phyloP scores from a whole-genome alignment of 176 grass and related monocot species.

The Eremochloa ophiuroides region DNA sequence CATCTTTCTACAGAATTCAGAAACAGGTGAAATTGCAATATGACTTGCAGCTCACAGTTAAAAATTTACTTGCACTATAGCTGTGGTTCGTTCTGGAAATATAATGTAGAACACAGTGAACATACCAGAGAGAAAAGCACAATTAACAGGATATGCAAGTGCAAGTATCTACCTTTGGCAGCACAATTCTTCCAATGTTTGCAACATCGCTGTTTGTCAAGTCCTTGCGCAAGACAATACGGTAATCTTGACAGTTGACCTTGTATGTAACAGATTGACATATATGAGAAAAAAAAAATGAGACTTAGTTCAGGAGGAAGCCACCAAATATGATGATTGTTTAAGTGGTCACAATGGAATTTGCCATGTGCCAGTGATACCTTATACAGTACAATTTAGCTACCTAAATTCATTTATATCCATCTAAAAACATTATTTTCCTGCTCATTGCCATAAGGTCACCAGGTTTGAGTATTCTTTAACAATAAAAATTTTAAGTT shows the following conservation, averaged over 20 bases:
- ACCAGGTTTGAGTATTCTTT: neutral
- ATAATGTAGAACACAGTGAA: neutral
- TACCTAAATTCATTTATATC: neutral
- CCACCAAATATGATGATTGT: neutral
- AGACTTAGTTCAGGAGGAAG: slow-evolving; percentile 3
- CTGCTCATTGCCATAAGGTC: neutral
- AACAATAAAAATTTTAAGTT: neutral
- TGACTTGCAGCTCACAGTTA: neutral
- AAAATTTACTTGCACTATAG: neutral
- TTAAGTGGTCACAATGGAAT: neutral
- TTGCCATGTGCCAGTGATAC: neutral
- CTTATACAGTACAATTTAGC: neutral
- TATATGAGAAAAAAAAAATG: neutral
- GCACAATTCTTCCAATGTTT: slow-evolving; percentile 81
- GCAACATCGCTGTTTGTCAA: slow-evolving; percentile 89
- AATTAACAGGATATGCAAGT: slow-evolving; percentile 16
- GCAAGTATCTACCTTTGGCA: slow-evolving; percentile 63
- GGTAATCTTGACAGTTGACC: slow-evolving; percentile 45
- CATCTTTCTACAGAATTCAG: slow-evolving; percentile 63
- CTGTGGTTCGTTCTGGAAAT: neutral
- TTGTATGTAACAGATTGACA: slow-evolving; percentile 30
- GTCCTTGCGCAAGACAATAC: slow-evolving; percentile 55
- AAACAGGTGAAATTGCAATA: neutral
- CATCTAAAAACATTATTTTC: neutral
- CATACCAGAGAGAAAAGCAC: neutral